These are phyloP conservation scores for Dactylellina haptotyla DNA, from an alignment of 2,329 filamentous ascomycete genomes.

Conservation along the genomic window DNA sequence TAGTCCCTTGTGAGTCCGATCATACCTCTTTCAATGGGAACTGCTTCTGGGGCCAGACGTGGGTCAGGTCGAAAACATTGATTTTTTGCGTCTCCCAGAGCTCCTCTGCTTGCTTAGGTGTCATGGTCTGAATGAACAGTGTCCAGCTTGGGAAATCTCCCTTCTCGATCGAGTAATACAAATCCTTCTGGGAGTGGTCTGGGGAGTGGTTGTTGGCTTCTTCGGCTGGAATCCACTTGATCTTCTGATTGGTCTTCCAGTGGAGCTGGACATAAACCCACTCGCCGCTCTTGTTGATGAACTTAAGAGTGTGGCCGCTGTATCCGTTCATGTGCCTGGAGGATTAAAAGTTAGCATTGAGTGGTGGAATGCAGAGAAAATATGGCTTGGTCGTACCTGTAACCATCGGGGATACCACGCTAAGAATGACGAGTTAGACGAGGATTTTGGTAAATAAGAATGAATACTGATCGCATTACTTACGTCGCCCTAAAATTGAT, in stretches of 20 bases:
- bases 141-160: slow-evolving; percentile 67
- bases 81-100: slow-evolving; percentile 60
- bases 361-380: no score
- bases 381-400: no score
- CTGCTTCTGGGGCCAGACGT: slow-evolving; percentile 67
- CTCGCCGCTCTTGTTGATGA: slow-evolving; percentile 63
- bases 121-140: slow-evolving; percentile 68
- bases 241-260: slow-evolving; percentile 65
- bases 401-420: slow-evolving; percentile 51
- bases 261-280: slow-evolving; percentile 67
- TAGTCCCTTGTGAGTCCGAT: background rate
- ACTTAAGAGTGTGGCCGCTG: slow-evolving; percentile 64
- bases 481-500: slow-evolving; percentile 41
- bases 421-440: slow-evolving; percentile 11
- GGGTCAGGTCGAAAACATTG: slow-evolving; percentile 69
- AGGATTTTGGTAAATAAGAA: background rate
- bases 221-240: slow-evolving; percentile 63
- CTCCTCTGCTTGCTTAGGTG: slow-evolving; percentile 65
- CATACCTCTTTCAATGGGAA: slow-evolving; percentile 63
- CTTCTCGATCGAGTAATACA: slow-evolving; percentile 64
- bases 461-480: background rate
- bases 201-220: slow-evolving; percentile 61
- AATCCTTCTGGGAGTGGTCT: slow-evolving; percentile 61
- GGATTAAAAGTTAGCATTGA: no score
- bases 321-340: slow-evolving; percentile 48